These are phyloP conservation scores for Cyathus striatus DNA, from an alignment of 768 basidiomycete genomes.

Conservation along the genomic window DNA sequence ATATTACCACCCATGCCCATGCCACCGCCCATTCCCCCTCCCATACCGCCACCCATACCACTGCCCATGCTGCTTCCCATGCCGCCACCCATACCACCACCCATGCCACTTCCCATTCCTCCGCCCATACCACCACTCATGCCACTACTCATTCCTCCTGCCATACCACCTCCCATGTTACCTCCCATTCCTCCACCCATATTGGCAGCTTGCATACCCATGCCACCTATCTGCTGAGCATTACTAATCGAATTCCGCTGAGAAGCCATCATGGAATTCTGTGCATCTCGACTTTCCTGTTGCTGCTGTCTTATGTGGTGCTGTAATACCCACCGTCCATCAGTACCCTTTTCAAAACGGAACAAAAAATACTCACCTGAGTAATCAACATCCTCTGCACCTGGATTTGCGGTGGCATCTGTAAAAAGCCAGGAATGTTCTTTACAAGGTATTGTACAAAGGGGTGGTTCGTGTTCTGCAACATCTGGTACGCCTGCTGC, in stretches of 20 bases:
- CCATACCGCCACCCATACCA: too few species aligned
- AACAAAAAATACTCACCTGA: conserved; percentile 35
- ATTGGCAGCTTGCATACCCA: conserved; percentile 2
- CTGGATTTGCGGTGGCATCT: conserved; percentile 47
- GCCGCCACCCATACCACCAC: too few species aligned
- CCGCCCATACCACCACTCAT: too few species aligned
- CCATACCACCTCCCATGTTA: too few species aligned
- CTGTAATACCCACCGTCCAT: neutral
- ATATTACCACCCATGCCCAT: too few species aligned
- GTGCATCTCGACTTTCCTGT: neutral
- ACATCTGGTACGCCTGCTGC: conserved; percentile 40
- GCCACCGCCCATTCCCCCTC: too few species aligned
- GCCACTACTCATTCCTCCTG: too few species aligned
- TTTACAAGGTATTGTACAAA: conserved; percentile 51
- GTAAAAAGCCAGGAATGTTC: conserved; percentile 47
- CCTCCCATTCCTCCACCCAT: too few species aligned
- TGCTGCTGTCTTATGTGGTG: neutral
- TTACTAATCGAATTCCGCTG: too few species aligned
- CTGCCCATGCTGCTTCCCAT: too few species aligned
- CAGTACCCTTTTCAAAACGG: neutral
- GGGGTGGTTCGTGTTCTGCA: conserved; percentile 54
- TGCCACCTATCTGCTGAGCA: conserved; percentile 6
- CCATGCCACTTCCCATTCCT: too few species aligned
- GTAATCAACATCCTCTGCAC: conserved; percentile 51
- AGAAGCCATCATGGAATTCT: neutral